Percentiles rank a stretch among this genome's conserved stretches.
Conservation (phyloP, 2,329 filamentous ascomycete species). For the Trichophaea hybrida region DNA sequence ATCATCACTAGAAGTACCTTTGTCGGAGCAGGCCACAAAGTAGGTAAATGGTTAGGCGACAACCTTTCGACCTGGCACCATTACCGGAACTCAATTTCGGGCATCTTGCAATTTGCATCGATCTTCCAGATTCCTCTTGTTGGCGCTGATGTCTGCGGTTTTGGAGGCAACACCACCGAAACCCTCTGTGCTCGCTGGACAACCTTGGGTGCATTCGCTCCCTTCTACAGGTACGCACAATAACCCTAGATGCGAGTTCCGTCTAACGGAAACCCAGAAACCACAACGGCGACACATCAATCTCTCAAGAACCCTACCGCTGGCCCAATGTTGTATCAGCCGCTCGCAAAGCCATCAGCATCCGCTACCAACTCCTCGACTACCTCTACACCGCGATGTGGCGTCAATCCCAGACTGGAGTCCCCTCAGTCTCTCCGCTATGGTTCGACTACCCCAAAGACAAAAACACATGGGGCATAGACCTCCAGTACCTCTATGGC, state of each 20-base stretch:
- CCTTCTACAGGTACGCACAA: slow-evolving; percentile 44
- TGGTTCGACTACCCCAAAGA: slow-evolving; percentile 55
- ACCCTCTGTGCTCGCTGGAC: slow-evolving; percentile 64
- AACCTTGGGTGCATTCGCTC: slow-evolving; percentile 54
- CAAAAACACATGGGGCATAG: slow-evolving; percentile 34
- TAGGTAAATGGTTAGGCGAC: slow-evolving; percentile 60
- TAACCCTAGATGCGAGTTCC: no score
- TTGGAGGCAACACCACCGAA: slow-evolving; percentile 50
- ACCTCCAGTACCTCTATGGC: slow-evolving; percentile 41
- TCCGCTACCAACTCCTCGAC: slow-evolving; percentile 62
- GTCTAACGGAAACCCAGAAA: slow-evolving; percentile 34
- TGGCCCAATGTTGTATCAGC: slow-evolving; percentile 50
- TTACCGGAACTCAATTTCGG: slow-evolving; percentile 24
- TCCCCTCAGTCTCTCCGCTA: slow-evolving; percentile 52
- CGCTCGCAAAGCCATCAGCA: slow-evolving; percentile 52
- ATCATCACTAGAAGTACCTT: slow-evolving; percentile 76
- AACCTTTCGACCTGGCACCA: slow-evolving; percentile 25
- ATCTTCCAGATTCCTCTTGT: slow-evolving; percentile 57
- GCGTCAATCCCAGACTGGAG: slow-evolving; percentile 45
- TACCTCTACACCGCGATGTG: slow-evolving; percentile 64
- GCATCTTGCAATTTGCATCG: slow-evolving; percentile 38
- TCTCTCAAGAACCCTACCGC: slow-evolving; percentile 58
- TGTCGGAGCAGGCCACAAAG: slow-evolving; percentile 57
- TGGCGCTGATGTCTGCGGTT: slow-evolving; percentile 65
- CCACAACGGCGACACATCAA: slow-evolving; percentile 44